These are phyloP conservation scores for Fusarium sp. DNA, from an alignment of 2,329 filamentous ascomycete species.

Conservation along the genomic window DNA sequence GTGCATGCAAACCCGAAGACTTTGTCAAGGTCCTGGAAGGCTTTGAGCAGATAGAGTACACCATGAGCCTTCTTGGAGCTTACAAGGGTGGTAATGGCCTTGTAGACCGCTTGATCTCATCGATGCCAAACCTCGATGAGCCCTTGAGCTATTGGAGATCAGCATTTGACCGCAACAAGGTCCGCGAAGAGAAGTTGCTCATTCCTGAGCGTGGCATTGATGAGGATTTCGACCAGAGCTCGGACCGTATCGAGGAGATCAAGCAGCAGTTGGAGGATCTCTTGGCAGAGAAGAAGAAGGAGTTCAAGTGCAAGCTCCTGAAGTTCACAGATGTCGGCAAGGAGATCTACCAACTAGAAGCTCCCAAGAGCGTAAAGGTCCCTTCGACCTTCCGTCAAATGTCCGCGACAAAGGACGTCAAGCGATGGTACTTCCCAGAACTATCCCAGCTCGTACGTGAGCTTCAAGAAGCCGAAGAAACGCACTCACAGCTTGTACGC, in stretches of 20 bases:
- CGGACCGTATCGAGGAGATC: slow-evolving; percentile 80
- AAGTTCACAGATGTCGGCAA: slow-evolving; percentile 91
- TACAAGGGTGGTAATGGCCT: slow-evolving; percentile 84
- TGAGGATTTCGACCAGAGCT: slow-evolving; percentile 89
- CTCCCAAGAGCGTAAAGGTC: slow-evolving; percentile 85
- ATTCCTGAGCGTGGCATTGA: slow-evolving; percentile 90
- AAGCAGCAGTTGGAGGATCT: slow-evolving; percentile 78
- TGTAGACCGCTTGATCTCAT: slow-evolving; percentile 82
- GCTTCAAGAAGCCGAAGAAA: slow-evolving; percentile 94
- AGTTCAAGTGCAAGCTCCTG: slow-evolving; percentile 79
- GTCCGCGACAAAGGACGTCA: slow-evolving; percentile 91
- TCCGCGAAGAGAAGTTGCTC: slow-evolving; percentile 82
- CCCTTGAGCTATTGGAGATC: slow-evolving; percentile 88
- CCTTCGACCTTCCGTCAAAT: slow-evolving; percentile 94
- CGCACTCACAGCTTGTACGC: slow-evolving; percentile 89
- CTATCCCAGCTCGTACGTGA: slow-evolving; percentile 85
- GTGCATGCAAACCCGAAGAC: slow-evolving; percentile 88
- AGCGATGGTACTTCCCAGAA: slow-evolving; percentile 92
- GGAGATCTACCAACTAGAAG: slow-evolving; percentile 96
- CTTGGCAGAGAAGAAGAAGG: slow-evolving; percentile 76
- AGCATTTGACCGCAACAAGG: slow-evolving; percentile 87
- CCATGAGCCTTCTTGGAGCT: slow-evolving; percentile 81
- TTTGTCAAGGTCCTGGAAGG: slow-evolving; percentile 95
- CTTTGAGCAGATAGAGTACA: slow-evolving; percentile 98
- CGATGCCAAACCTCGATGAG: slow-evolving; percentile 86